Evolutionary conservation across 805 yeast genomes (phyloP).

Genomic region (Cyberlindnera xylosilytica): DNA sequence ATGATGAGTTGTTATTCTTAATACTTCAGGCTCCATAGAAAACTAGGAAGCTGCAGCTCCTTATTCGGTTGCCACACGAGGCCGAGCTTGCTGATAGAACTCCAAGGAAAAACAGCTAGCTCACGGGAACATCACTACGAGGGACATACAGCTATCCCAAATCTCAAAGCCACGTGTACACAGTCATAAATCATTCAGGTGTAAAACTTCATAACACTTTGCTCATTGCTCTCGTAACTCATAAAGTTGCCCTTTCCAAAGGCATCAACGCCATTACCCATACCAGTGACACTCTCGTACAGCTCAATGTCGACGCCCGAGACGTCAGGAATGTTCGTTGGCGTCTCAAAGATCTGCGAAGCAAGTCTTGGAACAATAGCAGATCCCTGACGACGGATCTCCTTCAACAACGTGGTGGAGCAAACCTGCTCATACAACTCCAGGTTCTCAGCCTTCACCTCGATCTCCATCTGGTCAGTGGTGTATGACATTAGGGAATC

Average conservation of each 20-base stretch:
- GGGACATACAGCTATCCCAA: too few relatives aligned
- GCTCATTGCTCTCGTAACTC: conserved; percentile 11
- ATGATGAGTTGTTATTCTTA: too few relatives aligned
- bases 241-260: conserved; percentile 10
- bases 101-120: too few relatives aligned
- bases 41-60: too few relatives aligned
- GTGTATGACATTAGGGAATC: conserved; percentile 3
- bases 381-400: conserved; percentile 8
- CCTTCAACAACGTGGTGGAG: conserved; percentile 11
- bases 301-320: conserved; percentile 12
- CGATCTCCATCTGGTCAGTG: neutral
- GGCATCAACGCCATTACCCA: conserved; percentile 15
- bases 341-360: conserved; percentile 4
- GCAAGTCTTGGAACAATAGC: conserved; percentile 7
- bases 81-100: too few relatives aligned
- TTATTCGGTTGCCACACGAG: too few relatives aligned
- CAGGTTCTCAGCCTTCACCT: conserved; percentile 7
- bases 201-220: conserved; percentile 19
- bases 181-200: too few relatives aligned
- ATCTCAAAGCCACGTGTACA: too few relatives aligned
- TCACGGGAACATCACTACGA: too few relatives aligned
- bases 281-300: conserved; percentile 18
- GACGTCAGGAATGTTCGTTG: conserved; percentile 12
- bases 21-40: too few relatives aligned
- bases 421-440: conserved; percentile 20